These are phyloP conservation scores for Geotrichum reessii DNA, from an alignment of 1,139 yeast species.

Conservation along the genomic window DNA sequence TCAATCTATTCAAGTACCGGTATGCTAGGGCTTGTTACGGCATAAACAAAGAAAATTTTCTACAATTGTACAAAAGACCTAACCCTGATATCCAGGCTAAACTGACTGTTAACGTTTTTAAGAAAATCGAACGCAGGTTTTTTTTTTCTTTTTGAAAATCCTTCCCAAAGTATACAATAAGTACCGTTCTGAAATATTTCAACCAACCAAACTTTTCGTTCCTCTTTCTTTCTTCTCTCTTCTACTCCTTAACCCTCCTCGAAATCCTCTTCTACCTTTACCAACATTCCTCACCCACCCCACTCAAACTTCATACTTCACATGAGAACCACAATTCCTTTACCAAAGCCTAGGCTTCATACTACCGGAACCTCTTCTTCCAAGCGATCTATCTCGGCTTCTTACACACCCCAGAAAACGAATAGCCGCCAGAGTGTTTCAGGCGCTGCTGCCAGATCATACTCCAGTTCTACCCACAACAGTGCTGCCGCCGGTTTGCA, in stretches of 20 bases:
- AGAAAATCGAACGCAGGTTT: background rate
- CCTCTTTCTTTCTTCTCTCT: background rate
- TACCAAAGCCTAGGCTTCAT: slow-evolving; percentile 13
- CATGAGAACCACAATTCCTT: slow-evolving; percentile 11
- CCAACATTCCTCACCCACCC: background rate
- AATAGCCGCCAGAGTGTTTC: background rate
- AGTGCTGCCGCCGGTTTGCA: background rate
- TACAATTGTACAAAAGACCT: background rate
- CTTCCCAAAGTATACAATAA: background rate
- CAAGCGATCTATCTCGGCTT: background rate
- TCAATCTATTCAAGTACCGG: background rate
- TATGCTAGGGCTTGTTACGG: background rate
- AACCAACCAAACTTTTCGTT: background rate
- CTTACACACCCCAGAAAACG: background rate
- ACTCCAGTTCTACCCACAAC: background rate
- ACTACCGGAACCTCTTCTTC: background rate
- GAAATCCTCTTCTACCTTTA: background rate
- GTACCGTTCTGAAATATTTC: background rate
- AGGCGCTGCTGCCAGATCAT: background rate
- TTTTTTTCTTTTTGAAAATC: background rate
- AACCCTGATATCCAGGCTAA: background rate
- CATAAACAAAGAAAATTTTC: background rate
- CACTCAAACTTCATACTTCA: background rate
- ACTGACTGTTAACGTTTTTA: background rate
- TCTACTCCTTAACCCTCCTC: background rate